Base-by-base conservation (phyloP, 352 stramenopile species). In the Phytopythium ostracodes region DNA sequence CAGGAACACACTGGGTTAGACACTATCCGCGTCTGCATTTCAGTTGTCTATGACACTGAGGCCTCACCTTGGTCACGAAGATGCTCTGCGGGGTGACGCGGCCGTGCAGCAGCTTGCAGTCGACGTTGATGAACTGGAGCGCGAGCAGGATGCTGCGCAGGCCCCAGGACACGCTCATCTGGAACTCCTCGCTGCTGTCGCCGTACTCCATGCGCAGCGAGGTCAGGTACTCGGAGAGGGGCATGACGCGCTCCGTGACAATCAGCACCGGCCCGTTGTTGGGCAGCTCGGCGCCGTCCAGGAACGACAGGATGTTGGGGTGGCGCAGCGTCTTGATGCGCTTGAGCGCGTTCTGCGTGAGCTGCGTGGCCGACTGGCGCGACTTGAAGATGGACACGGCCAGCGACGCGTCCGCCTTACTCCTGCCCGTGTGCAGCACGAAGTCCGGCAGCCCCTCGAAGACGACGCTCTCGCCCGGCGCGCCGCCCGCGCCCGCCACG, bases 271-370 rank as follows among this genome's bases (percentile, higher is more conserved):
- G 90, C 12, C 94, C 93, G 59, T 85, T 79, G 78, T 87, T 83
- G 60, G 75, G 60, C 63, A 91, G 73, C 62, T 96, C 87, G 5
- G 67, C 77, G 47, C 85, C 85, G 56, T 96, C 87, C 49, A 97
- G 65, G 35, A 89, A 98, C 53, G 89, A 73, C 24, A 99, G 69
- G 54, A 98, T 94, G 67, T 98, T 92, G 6, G 96, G 96, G 69
- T 99, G 96, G 20, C 96, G 87, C 47, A 98, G 74, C 47, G 94
- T 98, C 72, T 98, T 98, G 53, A 95, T 92, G 40, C 94, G 79
- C 29, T 87, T 79, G 64, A 98, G 89, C 43, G 96, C 93, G 50
- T 97, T 96, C 66, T 97, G 94, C 54, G 87, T 77, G 38, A 97
- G 72, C 56, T 88, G 76, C 14, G 67, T 65, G 15, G 78, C 72